Conservation (phyloP, 2,329 filamentous ascomycete genomes). For the Fusarium subglutinans region DNA sequence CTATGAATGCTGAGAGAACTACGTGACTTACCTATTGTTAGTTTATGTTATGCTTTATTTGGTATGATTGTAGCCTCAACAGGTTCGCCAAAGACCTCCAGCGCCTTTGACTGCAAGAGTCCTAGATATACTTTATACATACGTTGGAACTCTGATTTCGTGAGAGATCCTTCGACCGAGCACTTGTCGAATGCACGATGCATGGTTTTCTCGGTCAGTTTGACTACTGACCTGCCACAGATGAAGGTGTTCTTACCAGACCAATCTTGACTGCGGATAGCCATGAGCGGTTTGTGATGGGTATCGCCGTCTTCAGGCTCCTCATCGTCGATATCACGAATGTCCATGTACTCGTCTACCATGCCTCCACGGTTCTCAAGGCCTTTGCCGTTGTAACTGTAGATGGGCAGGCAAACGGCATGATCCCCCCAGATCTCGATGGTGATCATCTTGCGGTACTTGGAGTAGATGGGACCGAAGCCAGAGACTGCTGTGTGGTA, state of each 20-base stretch:
- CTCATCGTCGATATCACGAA: conserved; percentile 17
- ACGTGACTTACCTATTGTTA: not conserved
- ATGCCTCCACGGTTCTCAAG: conserved; percentile 12
- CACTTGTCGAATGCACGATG: conserved; percentile 15
- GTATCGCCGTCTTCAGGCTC: not conserved
- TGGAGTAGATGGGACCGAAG: conserved; percentile 33
- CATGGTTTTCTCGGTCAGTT: conserved; percentile 29
- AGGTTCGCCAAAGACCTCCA: conserved; percentile 9
- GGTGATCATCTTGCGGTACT: conserved; percentile 39
- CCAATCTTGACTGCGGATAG: conserved; percentile 9
- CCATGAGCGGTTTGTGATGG: not conserved
- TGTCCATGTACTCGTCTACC: conserved; percentile 30
- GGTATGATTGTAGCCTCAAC: not conserved
- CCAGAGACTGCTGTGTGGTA: conserved; percentile 12
- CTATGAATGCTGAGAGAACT: not conserved
- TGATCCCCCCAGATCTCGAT: conserved; percentile 33
- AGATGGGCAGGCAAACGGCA: conserved; percentile 29
- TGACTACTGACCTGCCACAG: conserved; percentile 18
- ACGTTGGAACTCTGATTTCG: not conserved
- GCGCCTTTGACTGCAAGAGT: not conserved
- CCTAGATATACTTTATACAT: conserved; percentile 2
- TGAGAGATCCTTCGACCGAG: conserved; percentile 29
- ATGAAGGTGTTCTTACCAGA: conserved; percentile 7
- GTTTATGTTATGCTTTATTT: not conserved
- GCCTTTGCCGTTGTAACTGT: conserved; percentile 30